Base-by-base conservation (phyloP, 1,284 basidiomycete genomes). In the Porphyrellus sp. region DNA sequence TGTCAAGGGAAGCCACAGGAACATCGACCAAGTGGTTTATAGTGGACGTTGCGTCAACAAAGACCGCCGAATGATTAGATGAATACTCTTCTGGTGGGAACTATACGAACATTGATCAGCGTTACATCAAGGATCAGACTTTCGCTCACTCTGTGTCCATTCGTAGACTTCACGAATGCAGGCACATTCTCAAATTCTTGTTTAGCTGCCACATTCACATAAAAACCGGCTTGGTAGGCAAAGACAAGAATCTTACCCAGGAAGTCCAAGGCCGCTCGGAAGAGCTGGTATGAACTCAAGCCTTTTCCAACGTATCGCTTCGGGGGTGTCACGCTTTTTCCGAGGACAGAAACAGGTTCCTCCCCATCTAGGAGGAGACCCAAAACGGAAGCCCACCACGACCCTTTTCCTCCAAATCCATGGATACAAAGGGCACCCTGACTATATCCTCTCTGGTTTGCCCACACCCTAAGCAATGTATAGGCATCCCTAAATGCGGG, bases 381-480 rank as follows among this genome's bases (percentile, higher is more conserved):
- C n/a, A 96, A 70, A 0, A 94, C 62, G 21, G 81, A 82, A 54
- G 74, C 71, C 80, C 91, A 93, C 75, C 81, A 90, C 38, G 77
- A 72, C 0, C 87, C 88, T 38, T 75, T 78, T 44, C 75, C 80
- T 62, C 82, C 86, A 58, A 86, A 86, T 0, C 88, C 91, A 34
- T 77, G 75, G 2, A 89, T 75, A 57, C 85, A 86, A 52, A 81
- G 65, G 37, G 70, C 60, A 5, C 82, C 80, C 46, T 74, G 74
- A 2, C 81, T 78, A 58, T 91, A 91, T 0, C 92, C 93, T 20
- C 94, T 80, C 65, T 95, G 90, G 50, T 87, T 86, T 1, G 91
- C 90, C 96, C 95, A 98, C 18, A 96, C 82, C 20, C 92, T 82
- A 50, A 98, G 81, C 11, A 98, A 75, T 1, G 87, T 77, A 18